Evolutionary conservation across 202 grass and related monocot genomes (phyloP).

Genomic region (Zoysia matrella): DNA sequence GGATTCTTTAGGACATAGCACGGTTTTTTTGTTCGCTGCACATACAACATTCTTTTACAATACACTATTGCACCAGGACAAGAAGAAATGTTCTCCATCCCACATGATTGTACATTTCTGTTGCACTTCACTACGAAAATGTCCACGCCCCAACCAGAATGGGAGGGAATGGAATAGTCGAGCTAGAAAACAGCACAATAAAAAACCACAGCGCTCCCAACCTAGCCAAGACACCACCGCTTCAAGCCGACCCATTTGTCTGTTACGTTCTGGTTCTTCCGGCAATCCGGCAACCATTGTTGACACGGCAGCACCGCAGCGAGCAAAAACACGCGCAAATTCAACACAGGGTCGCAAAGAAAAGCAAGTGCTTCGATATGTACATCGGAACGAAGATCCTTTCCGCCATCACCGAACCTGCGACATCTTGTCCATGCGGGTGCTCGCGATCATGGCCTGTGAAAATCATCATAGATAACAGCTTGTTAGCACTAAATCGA

Average conservation of each 20-base stretch:
- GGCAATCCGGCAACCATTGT: background rate
- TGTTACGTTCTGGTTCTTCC: background rate
- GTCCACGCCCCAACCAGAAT: background rate
- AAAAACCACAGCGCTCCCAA: background rate
- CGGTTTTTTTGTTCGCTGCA: background rate
- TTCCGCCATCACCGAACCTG: slow-evolving; percentile 35
- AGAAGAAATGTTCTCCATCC: background rate
- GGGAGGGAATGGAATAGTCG: too few relatives aligned
- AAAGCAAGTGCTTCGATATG: background rate
- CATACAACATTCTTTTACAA: background rate
- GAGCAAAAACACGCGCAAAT: background rate
- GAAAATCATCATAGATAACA: background rate
- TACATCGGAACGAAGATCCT: background rate
- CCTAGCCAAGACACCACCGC: background rate
- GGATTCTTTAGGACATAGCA: background rate
- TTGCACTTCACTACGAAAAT: background rate
- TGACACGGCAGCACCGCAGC: background rate
- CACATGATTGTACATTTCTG: background rate
- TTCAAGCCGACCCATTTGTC: background rate
- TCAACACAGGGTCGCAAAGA: background rate
- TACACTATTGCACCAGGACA: background rate
- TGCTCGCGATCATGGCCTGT: slow-evolving; percentile 74
- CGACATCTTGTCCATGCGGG: slow-evolving; percentile 65
- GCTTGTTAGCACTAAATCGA: background rate
- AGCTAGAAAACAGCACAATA: too few relatives aligned